Evolutionary conservation across 441 rosid genomes (phyloP).

Genomic region (Lepidium campestre): DNA sequence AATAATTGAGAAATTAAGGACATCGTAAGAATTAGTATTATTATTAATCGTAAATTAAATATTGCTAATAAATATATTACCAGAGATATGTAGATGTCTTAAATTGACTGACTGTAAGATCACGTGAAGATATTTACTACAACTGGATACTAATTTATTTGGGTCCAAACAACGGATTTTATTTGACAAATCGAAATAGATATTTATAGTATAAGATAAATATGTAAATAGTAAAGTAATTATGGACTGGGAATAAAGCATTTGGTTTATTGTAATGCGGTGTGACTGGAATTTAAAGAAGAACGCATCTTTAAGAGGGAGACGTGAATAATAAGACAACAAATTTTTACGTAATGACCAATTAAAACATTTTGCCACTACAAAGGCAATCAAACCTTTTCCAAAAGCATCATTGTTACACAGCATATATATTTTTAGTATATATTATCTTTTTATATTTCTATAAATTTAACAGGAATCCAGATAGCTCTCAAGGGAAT

Average conservation of each 20-base stretch:
- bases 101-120: constrained; percentile 3
- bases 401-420: neutral
- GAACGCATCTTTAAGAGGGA: constrained; percentile 14
- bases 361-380: constrained; percentile 19
- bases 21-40: neutral
- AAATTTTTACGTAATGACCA: constrained; percentile 15
- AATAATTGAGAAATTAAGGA: neutral
- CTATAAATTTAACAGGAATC: neutral
- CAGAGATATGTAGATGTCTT: neutral
- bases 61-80: no score
- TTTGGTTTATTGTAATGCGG: constrained; percentile 1
- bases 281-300: constrained; percentile 6
- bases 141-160: neutral
- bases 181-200: no score
- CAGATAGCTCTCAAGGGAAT: neutral
- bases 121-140: constrained; percentile 20
- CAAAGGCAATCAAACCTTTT: constrained; percentile 23
- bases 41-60: no score
- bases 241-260: no score
- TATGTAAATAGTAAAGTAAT: no score
- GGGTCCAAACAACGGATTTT: neutral
- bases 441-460: neutral
- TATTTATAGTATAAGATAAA: no score
- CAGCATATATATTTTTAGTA: neutral
- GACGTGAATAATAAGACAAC: constrained; percentile 18